Conservation (phyloP, 2,329 filamentous ascomycete genomes). For the Didymosphaeria variabile region DNA sequence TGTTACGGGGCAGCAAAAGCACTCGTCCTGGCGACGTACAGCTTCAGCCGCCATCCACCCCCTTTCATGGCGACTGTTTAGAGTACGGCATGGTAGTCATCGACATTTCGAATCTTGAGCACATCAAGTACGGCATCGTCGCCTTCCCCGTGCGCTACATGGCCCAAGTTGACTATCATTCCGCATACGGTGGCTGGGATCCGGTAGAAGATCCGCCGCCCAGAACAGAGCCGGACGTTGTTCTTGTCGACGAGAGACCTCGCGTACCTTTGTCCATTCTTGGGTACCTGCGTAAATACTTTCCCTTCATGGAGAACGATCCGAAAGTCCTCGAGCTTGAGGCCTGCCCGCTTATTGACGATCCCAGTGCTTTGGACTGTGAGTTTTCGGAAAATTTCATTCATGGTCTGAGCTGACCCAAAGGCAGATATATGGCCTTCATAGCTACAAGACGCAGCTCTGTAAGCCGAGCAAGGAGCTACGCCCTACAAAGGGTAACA, state of each 20-base stretch:
- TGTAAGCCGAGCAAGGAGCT: no score
- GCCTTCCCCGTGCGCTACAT: conserved; percentile 18
- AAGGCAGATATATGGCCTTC: conserved; percentile 16
- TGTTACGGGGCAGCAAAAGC: conserved; percentile 16
- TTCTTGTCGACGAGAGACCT: conserved; percentile 19
- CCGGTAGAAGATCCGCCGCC: conserved; percentile 17
- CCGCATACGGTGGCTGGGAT: conserved; percentile 13
- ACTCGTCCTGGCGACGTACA: conserved; percentile 20
- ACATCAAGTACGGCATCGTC: conserved; percentile 20
- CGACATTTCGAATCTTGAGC: conserved; percentile 19
- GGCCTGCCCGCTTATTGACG: conserved; percentile 15
- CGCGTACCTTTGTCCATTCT: conserved; percentile 16
- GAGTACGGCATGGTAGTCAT: conserved; percentile 20
- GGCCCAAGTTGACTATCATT: conserved; percentile 15
- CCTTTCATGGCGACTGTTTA: conserved; percentile 19
- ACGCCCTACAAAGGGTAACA: no score
- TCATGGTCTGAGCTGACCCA: conserved; percentile 7
- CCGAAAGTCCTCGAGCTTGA: conserved; percentile 19
- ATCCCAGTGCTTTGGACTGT: conserved; percentile 19
- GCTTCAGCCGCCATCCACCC: conserved; percentile 18
- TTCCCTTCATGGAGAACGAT: conserved; percentile 9
- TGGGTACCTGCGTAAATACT: conserved; percentile 17
- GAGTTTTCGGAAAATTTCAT: conserved; percentile 13
- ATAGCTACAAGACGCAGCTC: neutral
- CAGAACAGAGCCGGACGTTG: conserved; percentile 15